Evolutionary conservation across 1,284 basidiomycete genomes (phyloP), one percentile per base, ranked within the genome.

Genomic region (Cutaneotrichosporon curvatum): DNA sequence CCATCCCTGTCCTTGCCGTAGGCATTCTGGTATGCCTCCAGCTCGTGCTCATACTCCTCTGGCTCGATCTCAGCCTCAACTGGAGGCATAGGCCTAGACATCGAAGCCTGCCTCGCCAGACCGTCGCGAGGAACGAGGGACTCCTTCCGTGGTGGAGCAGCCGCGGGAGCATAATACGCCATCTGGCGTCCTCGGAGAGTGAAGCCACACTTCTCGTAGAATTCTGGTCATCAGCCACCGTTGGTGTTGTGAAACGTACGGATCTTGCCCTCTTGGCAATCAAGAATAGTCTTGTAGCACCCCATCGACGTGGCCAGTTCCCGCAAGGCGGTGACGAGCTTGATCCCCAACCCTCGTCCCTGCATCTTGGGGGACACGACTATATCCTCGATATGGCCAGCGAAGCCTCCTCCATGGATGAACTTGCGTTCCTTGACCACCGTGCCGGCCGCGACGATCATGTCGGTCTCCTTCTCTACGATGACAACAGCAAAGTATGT

Each of bases 321-420:
- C 7, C 82, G 85, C 62, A 97, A 77, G 5, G 85, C 85, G 52
- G 85, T 77, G 58, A 98, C 90, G 59, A 97, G 75, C 55, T 82
- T 78, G 71, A 85, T 73, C 0, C 94, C 94, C 33, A 98, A 41
- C 5, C 63, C 64, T 73, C 85, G 87, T 34, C 94, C 94, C 74
- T 95, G 89, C 68, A 84, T 81, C 71, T 96, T 91, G 68, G 83
- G 82, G 69, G 87, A 83, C 6, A 97, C 90, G 2, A 89, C 90
- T 57, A 98, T 96, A 67, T 98, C 94, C 73, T 98, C 94, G 53
- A 98, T 94, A 66, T 98, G 94, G 0, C 90, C 94, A 5, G 89
- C 86, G 47, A 78, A 76, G 21, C 87, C 87, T 14, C 85, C 76
- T 9, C 79, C 81, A 22, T 90, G 79, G 25, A 91, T 74, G 76